Percentiles rank a stretch among this genome's conserved stretches.
Conservation (phyloP, 1,284 basidiomycete genomes). For the Somion occarium region DNA sequence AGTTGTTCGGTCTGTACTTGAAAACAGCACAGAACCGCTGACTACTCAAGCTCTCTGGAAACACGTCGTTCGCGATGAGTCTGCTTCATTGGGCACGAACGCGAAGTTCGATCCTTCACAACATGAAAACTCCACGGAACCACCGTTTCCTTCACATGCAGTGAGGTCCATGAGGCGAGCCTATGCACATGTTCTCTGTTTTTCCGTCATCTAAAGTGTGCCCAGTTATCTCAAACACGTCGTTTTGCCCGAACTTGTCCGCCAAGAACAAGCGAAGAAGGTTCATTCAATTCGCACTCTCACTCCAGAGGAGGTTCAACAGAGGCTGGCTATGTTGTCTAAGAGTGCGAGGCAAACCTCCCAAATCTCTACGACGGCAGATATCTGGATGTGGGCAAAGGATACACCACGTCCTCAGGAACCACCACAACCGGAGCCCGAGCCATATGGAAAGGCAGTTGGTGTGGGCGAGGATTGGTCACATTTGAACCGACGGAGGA, state of each 20-base stretch:
- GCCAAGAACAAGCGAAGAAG: constrained; percentile 39
- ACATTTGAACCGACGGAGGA: constrained; percentile 52
- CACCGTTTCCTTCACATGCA: constrained; percentile 10
- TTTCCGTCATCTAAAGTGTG: not conserved
- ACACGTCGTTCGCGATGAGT: constrained; percentile 9
- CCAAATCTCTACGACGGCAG: constrained; percentile 19
- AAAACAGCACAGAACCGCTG: constrained; percentile 7
- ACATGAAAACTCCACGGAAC: constrained; percentile 1
- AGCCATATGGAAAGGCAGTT: constrained; percentile 36
- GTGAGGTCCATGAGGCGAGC: constrained; percentile 17
- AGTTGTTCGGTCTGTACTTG: constrained; percentile 12
- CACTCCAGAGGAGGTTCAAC: constrained; percentile 25
- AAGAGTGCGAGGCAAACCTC: constrained; percentile 21
- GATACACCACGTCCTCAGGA: constrained; percentile 14
- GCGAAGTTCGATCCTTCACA: not conserved
- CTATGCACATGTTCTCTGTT: not conserved
- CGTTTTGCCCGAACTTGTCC: constrained; percentile 42
- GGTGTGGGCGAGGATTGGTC: constrained; percentile 49
- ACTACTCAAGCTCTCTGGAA: constrained; percentile 14
- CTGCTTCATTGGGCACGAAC: not conserved
- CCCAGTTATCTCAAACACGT: constrained; percentile 52
- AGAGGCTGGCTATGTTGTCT: constrained; percentile 24
- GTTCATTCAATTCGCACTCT: constrained; percentile 33
- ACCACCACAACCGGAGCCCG: constrained; percentile 17
- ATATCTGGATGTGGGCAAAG: constrained; percentile 37